Base-by-base conservation (phyloP, 2,329 filamentous ascomycete genomes). In the Curvularia spicifera region DNA sequence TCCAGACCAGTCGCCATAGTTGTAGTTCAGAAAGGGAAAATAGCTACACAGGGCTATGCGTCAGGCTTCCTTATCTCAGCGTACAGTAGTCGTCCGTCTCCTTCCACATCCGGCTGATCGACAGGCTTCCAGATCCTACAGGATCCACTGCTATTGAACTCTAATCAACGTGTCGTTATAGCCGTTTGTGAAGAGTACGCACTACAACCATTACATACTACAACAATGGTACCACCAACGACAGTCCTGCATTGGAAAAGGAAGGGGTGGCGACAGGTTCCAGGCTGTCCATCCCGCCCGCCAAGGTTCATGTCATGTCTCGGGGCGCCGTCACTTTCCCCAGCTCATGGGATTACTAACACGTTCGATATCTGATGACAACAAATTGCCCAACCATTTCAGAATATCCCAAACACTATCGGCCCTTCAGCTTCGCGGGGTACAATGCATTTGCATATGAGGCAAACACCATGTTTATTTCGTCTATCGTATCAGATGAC, bases 341-440 rank as follows among this genome's bases (percentile, higher is more conserved):
- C 15, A 37, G 15, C 15, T n/a, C 1, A 6, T n/a, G 3, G 15
- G n/a, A n/a, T 37, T n/a, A 37, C 33, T 6, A 24, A 24, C 40
- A 43, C 40, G 1, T 24, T 43, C 33, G 33, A 37, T 7, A 22
- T 28, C 33, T 35, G 24, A 55, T 52, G 48, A 53, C 49, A 66
- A 53, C 52, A 55, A 33, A 61, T 56, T 45, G 58, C 57, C 51
- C 54, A 44, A 64, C 44, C 35, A 10, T 15, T 42, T 59, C 45
- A 49, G 45, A 53, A 59, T 60, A 46, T 22, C 29, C 45, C 37
- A 37, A 42, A 51, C 12, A 51, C 28, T 4, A 53, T 15, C 45
- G 48, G 45, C 31, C 37, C 22, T 46, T 44, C 42, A 39, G 40
- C 60, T 61, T 61, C 44, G 55, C 53, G 49, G 59, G 60, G 58